phyloP scores from a whole-genome alignment of 106 monocot genomes.

The Dioscorea dumetorum region DNA sequence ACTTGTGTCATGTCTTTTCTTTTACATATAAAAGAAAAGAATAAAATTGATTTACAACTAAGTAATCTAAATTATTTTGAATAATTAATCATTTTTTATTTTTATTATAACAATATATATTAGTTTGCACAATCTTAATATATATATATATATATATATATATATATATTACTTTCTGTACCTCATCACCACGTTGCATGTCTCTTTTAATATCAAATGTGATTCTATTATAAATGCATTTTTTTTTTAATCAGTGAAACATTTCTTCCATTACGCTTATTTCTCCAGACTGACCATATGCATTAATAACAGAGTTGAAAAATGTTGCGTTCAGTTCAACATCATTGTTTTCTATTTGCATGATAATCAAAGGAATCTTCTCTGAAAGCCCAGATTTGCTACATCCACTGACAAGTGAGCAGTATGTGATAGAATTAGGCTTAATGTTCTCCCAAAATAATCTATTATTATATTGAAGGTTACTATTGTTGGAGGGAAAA shows the following conservation, averaged over 20 bases:
- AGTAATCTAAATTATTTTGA: no score
- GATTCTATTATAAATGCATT: constrained; percentile 61
- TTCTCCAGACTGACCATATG: constrained; percentile 72
- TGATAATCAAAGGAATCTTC: constrained; percentile 57
- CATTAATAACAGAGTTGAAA: constrained; percentile 86
- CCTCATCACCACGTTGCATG: no score
- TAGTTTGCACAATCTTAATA: no score
- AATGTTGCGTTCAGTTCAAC: constrained; percentile 70
- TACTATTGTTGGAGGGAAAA: constrained; percentile 54
- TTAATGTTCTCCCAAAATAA: constrained; percentile 66
- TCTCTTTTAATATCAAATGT: constrained; percentile 47
- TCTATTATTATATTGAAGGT: constrained; percentile 84
- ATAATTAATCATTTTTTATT: no score
- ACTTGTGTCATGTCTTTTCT: no score
- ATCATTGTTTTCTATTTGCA: constrained; percentile 77
- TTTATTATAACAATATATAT: no score
- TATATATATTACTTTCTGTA: no score
- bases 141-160: no score
- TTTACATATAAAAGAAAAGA: no score
- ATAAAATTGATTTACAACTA: no score
- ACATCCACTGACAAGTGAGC: constrained; percentile 67
- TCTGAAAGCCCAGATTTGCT: constrained; percentile 50
- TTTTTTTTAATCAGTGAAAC: constrained; percentile 69
- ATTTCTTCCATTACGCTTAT: constrained; percentile 82
- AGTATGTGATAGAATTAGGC: constrained; percentile 85